phyloP scores from a whole-genome alignment of 1,284 basidiomycete genomes.

The Schizophyllum amplum region DNA sequence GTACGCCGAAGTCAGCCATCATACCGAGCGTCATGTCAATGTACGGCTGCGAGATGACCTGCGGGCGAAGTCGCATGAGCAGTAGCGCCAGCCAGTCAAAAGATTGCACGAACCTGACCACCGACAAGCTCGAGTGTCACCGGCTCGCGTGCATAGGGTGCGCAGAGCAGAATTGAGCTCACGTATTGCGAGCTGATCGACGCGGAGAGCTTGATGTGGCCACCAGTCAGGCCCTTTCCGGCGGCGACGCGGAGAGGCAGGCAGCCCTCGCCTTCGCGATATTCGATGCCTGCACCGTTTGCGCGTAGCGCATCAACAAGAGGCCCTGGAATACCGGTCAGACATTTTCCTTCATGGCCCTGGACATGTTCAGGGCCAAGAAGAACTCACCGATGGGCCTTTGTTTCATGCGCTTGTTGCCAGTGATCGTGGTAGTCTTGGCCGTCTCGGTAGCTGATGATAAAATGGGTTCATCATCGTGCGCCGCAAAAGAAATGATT shows the following conservation, averaged over 20 bases:
- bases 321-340: conserved; percentile 42
- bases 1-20: conserved; percentile 93
- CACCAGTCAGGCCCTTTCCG: conserved; percentile 73
- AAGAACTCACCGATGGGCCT: conserved; percentile 52
- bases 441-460: conserved; percentile 30
- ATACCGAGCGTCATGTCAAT: conserved; percentile 99
- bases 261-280: conserved; percentile 76
- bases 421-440: conserved; percentile 76
- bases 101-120: conserved; percentile 27
- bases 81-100: too few species aligned
- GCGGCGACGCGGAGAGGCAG: conserved; percentile 84
- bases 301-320: conserved; percentile 86
- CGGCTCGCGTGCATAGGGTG: conserved; percentile 82
- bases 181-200: conserved; percentile 98
- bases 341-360: too few species aligned
- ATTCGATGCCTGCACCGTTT: conserved; percentile 79
- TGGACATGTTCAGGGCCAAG: too few species aligned
- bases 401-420: conserved; percentile 98
- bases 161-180: conserved; percentile 92
- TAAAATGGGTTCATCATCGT: background rate
- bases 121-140: conserved; percentile 88
- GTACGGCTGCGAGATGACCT: conserved; percentile 98
- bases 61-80: conserved; percentile 14
- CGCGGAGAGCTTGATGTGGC: conserved; percentile 83
- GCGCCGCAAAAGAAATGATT: background rate